Percentiles rank a stretch among this genome's conserved stretches.
These are phyloP conservation scores for Pseudisothecium myosuroides DNA, from an alignment of 225 moss, liverwort and hornwort species.

Conservation along the genomic window DNA sequence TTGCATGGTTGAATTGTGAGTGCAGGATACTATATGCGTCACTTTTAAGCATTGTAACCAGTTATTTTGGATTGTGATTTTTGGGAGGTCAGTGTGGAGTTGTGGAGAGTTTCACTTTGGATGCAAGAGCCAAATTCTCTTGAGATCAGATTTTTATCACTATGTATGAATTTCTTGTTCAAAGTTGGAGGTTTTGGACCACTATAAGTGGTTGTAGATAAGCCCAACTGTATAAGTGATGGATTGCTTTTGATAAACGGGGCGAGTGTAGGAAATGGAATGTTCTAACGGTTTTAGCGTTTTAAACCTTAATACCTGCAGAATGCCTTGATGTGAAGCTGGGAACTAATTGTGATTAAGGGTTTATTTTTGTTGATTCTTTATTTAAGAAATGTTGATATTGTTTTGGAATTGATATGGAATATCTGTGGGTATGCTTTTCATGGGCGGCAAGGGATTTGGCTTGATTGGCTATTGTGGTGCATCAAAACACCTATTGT, in stretches of 20 bases:
- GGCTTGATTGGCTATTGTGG: background rate
- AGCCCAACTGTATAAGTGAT: background rate
- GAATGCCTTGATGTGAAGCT: background rate
- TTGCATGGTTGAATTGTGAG: background rate
- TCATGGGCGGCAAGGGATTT: background rate
- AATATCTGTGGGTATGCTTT: background rate
- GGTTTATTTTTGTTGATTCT: background rate
- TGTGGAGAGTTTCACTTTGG: background rate
- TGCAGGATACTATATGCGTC: background rate
- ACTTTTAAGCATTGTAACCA: background rate
- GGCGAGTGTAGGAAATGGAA: background rate
- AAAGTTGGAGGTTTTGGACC: background rate
- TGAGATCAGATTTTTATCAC: background rate
- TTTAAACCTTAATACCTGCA: background rate
- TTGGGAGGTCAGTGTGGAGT: background rate
- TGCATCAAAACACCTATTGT: background rate
- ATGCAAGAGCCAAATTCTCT: too few relatives aligned
- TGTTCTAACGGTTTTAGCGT: background rate
- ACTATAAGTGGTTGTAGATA: background rate
- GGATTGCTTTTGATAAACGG: background rate
- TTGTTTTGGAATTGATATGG: background rate
- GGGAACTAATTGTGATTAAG: background rate
- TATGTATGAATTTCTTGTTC: background rate
- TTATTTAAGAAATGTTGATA: background rate
- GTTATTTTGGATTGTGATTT: background rate